phyloP scores from a whole-genome alignment of 345 rosid genomes.

The Brassica rapa region DNA sequence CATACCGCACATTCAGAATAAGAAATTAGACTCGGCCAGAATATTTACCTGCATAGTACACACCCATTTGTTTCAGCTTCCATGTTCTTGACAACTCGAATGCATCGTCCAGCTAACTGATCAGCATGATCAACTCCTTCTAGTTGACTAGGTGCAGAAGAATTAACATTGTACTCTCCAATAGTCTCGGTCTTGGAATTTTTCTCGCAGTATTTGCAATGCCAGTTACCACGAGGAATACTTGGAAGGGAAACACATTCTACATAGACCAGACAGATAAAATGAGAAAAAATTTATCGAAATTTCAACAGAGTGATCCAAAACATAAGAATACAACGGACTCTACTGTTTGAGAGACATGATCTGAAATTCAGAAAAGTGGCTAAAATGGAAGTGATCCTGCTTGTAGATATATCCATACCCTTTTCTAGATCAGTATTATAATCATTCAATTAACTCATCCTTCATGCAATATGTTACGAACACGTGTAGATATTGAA shows the following conservation, averaged over 20 bases:
- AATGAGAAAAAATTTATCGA: not conserved
- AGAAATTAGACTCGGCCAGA: constrained; percentile 16
- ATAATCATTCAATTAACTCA: constrained; percentile 16
- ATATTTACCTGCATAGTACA: constrained; percentile 76
- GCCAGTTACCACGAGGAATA: constrained; percentile 86
- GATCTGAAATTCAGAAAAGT: constrained; percentile 9
- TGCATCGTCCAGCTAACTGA: constrained; percentile 79
- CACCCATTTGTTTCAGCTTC: constrained; percentile 88
- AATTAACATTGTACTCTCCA: constrained; percentile 64
- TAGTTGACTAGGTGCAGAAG: constrained; percentile 81
- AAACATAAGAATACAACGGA: constrained; percentile 24
- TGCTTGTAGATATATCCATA: constrained; percentile 15
- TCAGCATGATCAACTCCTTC: constrained; percentile 79
- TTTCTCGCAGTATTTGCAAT: constrained; percentile 81
- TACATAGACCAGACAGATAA: constrained; percentile 45
- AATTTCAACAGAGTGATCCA: constrained; percentile 18
- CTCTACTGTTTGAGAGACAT: constrained; percentile 16
- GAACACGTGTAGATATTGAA: constrained; percentile 10
- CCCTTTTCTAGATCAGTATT: not conserved
- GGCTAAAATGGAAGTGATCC: constrained; percentile 15
- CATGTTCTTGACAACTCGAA: constrained; percentile 77
- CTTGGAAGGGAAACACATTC: constrained; percentile 74
- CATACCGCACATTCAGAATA: constrained; percentile 9
- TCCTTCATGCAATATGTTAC: constrained; percentile 8
- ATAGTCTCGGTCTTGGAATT: constrained; percentile 62